Conservation (phyloP, 805 yeast species). For the Cyberlindnera meyerae region DNA sequence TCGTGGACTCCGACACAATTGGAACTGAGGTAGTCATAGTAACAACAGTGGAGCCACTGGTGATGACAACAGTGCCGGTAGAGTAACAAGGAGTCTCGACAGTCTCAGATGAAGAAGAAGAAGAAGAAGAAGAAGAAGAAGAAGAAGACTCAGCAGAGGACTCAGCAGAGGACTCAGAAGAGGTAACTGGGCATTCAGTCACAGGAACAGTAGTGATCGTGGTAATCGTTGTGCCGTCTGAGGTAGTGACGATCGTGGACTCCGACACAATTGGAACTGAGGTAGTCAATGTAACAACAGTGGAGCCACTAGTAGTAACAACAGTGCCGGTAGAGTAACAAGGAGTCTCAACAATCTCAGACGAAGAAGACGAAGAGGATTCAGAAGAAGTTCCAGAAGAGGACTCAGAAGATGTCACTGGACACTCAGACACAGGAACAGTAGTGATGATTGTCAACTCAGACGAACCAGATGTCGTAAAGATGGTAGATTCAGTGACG, state of each 20-base stretch:
- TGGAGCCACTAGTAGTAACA: not conserved
- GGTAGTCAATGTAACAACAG: not conserved
- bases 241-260: too few relatives aligned
- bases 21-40: not conserved
- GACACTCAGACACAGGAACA: not conserved
- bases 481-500: too few relatives aligned
- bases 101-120: too few relatives aligned
- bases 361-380: too few relatives aligned
- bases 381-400: not conserved
- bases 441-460: not conserved
- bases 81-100: not conserved
- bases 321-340: not conserved
- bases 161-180: not conserved
- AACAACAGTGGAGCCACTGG: not conserved
- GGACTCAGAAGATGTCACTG: not conserved
- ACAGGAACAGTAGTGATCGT: not conserved
- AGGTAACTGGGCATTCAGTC: too few relatives aligned
- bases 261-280: too few relatives aligned
- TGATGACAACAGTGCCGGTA: not conserved
- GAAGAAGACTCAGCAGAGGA: conserved; percentile 1
- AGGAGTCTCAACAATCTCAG: too few relatives aligned
- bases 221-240: too few relatives aligned
- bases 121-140: conserved; percentile 1
- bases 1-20: too few relatives aligned
- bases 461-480: too few relatives aligned